These are phyloP conservation scores for Styphnolobium japonicum DNA, from an alignment of 306 rosid genomes.

Conservation along the genomic window DNA sequence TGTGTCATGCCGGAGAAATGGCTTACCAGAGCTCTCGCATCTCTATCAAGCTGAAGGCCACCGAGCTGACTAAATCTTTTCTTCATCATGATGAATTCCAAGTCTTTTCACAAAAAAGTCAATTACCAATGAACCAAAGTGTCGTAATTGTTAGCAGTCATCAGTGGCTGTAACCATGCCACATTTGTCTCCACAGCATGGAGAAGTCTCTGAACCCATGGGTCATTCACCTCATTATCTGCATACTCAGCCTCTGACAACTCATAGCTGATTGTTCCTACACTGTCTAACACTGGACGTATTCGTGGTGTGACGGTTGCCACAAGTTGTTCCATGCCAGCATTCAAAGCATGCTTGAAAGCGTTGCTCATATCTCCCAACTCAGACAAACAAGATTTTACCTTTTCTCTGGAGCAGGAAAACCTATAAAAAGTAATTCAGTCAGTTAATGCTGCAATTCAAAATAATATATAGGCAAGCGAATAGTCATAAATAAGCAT, in stretches of 20 bases:
- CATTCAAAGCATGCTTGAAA: slow-evolving; percentile 81
- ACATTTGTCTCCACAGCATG: slow-evolving; percentile 86
- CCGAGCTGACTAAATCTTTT: slow-evolving; percentile 93
- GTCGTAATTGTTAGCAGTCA: slow-evolving; percentile 88
- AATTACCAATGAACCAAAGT: slow-evolving; percentile 74
- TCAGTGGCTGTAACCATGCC: slow-evolving; percentile 86
- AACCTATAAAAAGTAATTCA: slow-evolving; percentile 45
- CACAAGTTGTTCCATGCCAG: slow-evolving; percentile 84
- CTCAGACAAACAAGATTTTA: slow-evolving; percentile 93
- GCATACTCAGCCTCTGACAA: slow-evolving; percentile 90
- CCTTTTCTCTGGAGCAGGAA: slow-evolving; percentile 83
- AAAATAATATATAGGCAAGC: neutral
- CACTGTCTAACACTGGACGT: slow-evolving; percentile 81
- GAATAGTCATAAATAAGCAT: neutral
- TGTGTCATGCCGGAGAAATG: slow-evolving; percentile 91
- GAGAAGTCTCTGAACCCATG: slow-evolving; percentile 97
- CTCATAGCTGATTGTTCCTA: slow-evolving; percentile 85
- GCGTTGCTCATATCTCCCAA: slow-evolving; percentile 79
- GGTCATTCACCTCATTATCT: slow-evolving; percentile 92
- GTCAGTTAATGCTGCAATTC: neutral
- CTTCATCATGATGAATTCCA: slow-evolving; percentile 97
- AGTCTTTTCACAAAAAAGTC: slow-evolving; percentile 90
- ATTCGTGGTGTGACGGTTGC: slow-evolving; percentile 73
- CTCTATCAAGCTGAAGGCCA: slow-evolving; percentile 96
- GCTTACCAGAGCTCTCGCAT: slow-evolving; percentile 88